Base-by-base conservation (phyloP, 2,329 filamentous ascomycete species). In the Trichoderma oligosporum region DNA sequence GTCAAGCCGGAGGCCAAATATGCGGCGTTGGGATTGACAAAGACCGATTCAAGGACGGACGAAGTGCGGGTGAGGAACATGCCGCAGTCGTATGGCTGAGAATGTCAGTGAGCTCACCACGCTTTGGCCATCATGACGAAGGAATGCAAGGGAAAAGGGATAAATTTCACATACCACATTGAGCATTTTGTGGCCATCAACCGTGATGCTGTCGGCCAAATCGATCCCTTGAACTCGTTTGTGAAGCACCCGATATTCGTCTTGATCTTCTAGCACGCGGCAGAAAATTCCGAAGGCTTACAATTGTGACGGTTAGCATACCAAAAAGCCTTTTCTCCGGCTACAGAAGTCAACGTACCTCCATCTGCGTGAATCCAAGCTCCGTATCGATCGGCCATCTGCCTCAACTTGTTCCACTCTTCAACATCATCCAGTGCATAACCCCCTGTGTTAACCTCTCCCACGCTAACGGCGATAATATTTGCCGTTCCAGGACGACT, bases 341-440 rank as follows among this genome's bases (percentile, higher is more conserved):
- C 47, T 24, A 24, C 9, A 36, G 6, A 8, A 14, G 25, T 0
- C 12, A 42, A 71, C 77, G 57, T 66, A 84, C 83, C 83, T 42
- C 88, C 92, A 66, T 97, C 93, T 7, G 93, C 85, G 70, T 97
- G 93, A 36, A 97, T 79, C 92, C 92, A 97, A 0, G 90, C 86
- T 1, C 81, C 80, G 62, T 93, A 84, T 62, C 78, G 75, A 64
- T 94, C 86, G 41, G 89, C 91, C 36, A 96, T 68, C 4, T 76
- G 73, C 59, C 92, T 81, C 35, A 97, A 72, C 56, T 76, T 76
- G 55, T 72, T 69, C 76, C 86, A 85, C 60, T 91, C 84, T 4
- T 78, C 76, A 71, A 62, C 1, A 76, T 82, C 29, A 79, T 88
- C 25, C 18, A 73, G 63, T 4, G 89, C 87, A 69, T 91, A 97